These are phyloP conservation scores for Lepiota brunneoincarnata DNA, from an alignment of 768 basidiomycete species.

Conservation along the genomic window DNA sequence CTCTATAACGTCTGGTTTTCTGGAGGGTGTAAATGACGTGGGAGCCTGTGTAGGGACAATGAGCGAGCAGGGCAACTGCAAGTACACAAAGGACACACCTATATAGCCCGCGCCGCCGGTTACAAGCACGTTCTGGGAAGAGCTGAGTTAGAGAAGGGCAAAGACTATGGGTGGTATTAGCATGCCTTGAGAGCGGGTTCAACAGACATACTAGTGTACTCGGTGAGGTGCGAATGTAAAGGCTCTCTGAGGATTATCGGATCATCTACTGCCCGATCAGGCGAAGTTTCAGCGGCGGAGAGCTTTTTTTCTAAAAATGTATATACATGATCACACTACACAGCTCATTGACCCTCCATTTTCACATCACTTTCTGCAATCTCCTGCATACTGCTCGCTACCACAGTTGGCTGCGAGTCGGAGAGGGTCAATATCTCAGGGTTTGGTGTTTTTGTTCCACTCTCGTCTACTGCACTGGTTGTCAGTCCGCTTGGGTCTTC, in stretches of 20 bases:
- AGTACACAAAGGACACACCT: constrained; percentile 40
- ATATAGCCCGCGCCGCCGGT: constrained; percentile 87
- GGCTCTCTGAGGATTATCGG: constrained; percentile 19
- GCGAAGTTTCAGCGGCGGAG: constrained; percentile 13
- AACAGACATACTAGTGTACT: constrained; percentile 10
- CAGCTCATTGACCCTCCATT: constrained; percentile 39
- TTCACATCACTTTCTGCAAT: constrained; percentile 42
- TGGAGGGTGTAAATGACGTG: constrained; percentile 89
- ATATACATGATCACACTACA: too few relatives aligned
- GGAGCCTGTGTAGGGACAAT: constrained; percentile 58
- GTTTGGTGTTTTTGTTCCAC: constrained; percentile 31
- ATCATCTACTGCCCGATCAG: constrained; percentile 23
- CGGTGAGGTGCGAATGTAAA: constrained; percentile 7
- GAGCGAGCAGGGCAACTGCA: constrained; percentile 4
- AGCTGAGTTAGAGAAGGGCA: constrained; percentile 20
- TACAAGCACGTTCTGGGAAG: constrained; percentile 39
- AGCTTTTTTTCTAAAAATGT: too few relatives aligned
- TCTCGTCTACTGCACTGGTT: constrained; percentile 27
- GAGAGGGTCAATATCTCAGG: constrained; percentile 14
- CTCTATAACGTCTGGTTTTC: constrained; percentile 85
- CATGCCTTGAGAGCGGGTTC: constrained; percentile 44
- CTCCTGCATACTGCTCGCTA: constrained; percentile 23
- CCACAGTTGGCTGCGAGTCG: constrained; percentile 20
- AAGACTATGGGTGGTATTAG: constrained; percentile 19
- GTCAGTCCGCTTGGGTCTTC: constrained; percentile 25